These are phyloP conservation scores for Herpotrichia juniperi DNA, from an alignment of 2,329 filamentous ascomycete species.

Conservation along the genomic window DNA sequence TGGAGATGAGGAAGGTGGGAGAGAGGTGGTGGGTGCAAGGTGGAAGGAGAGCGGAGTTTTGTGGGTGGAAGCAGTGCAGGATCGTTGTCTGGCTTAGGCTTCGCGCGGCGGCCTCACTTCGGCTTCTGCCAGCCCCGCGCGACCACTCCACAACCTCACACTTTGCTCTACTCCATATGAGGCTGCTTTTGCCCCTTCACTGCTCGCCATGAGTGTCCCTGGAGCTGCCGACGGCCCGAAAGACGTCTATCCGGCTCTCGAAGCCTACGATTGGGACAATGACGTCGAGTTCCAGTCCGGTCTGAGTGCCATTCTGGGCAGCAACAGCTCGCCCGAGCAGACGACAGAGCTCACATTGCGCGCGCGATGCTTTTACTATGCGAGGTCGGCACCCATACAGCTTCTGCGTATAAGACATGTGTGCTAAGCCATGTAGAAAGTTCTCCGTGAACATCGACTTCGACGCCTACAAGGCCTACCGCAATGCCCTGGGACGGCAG, in stretches of 20 bases:
- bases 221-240: conserved; percentile 25
- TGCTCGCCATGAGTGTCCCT: conserved; percentile 29
- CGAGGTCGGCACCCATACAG: conserved; percentile 42
- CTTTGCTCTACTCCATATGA: neutral
- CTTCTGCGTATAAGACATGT: neutral
- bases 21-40: conserved; percentile 13
- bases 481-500: conserved; percentile 39
- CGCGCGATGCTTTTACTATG: conserved; percentile 74
- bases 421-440: conserved; percentile 34
- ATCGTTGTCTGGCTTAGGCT: conserved; percentile 11
- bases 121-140: conserved; percentile 1
- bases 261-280: conserved; percentile 70
- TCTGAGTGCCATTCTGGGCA: conserved; percentile 68
- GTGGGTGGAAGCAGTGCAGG: conserved; percentile 13
- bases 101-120: conserved; percentile 16
- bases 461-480: conserved; percentile 70
- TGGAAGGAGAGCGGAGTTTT: conserved; percentile 23
- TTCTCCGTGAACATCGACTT: conserved; percentile 65
- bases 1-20: neutral
- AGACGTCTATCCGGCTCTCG: conserved; percentile 64
- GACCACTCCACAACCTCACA: neutral
- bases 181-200: conserved; percentile 16
- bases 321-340: conserved; percentile 60
- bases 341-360: conserved; percentile 65
- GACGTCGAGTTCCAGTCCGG: conserved; percentile 74